These are phyloP conservation scores for Polygonum aviculare DNA, from an alignment of 148 eudicot species.

Conservation along the genomic window DNA sequence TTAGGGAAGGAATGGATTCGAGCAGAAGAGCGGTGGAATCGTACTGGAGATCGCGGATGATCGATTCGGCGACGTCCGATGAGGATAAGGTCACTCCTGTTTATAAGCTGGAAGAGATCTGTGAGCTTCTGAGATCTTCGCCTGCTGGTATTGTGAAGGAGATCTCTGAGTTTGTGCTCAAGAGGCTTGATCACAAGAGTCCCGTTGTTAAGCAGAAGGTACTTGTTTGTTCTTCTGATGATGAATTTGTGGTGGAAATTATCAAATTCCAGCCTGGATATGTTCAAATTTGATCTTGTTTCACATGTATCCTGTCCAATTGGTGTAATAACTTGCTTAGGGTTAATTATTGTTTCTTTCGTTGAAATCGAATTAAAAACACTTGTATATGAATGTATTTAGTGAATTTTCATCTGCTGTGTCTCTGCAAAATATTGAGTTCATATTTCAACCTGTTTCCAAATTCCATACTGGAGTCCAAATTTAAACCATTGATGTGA, in stretches of 20 bases:
- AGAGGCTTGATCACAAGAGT: constrained; percentile 79
- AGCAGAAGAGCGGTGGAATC: constrained; percentile 98
- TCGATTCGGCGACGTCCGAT: constrained; percentile 86
- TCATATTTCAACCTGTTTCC: background rate
- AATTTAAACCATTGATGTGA: background rate
- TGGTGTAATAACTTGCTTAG: constrained; percentile 1
- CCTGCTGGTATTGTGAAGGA: constrained; percentile 67
- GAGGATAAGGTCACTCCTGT: constrained; percentile 93
- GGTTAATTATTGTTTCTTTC: background rate
- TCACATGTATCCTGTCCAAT: background rate
- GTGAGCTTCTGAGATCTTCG: constrained; percentile 73
- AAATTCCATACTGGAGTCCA: background rate
- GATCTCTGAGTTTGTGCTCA: constrained; percentile 66
- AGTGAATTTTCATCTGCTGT: background rate
- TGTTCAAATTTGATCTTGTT: background rate
- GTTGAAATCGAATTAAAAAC: background rate
- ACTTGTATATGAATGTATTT: background rate
- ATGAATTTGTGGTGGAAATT: background rate
- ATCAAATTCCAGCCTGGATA: background rate
- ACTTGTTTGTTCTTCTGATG: background rate
- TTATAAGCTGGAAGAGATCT: constrained; percentile 83
- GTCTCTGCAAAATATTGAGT: background rate
- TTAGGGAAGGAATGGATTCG: constrained; percentile 48
- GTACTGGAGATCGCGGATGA: constrained; percentile 86
- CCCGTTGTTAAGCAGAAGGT: constrained; percentile 94